Evolutionary conservation across 2,329 filamentous ascomycete genomes (phyloP).

Genomic region (Didymella segeticola): DNA sequence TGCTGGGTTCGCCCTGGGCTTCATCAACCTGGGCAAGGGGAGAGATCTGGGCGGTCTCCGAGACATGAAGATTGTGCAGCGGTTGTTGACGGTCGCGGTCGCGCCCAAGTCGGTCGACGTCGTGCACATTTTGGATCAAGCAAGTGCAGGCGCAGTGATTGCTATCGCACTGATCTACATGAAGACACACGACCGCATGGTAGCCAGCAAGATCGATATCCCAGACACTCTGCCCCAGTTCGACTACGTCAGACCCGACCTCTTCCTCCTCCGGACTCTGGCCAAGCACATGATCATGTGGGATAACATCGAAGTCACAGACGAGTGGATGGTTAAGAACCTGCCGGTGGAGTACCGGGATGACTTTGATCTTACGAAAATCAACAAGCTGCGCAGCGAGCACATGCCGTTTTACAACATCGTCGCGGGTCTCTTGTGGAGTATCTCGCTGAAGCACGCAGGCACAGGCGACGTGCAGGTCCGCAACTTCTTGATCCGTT

Average conservation of each 20-base stretch:
- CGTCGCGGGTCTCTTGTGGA: constrained; percentile 85
- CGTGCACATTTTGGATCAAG: constrained; percentile 90
- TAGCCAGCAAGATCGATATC: constrained; percentile 91
- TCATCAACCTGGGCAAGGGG: constrained; percentile 94
- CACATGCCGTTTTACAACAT: constrained; percentile 95
- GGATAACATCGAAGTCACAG: constrained; percentile 77
- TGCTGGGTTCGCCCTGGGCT: constrained; percentile 88
- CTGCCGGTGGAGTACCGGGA: constrained; percentile 74
- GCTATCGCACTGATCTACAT: constrained; percentile 93
- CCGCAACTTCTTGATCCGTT: constrained; percentile 80
- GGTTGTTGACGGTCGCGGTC: constrained; percentile 83
- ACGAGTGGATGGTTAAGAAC: constrained; percentile 76
- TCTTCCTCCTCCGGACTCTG: constrained; percentile 87
- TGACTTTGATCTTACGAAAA: constrained; percentile 65
- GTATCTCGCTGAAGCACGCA: constrained; percentile 55
- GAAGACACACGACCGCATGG: constrained; percentile 88
- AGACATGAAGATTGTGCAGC: constrained; percentile 91
- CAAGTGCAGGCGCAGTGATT: constrained; percentile 90
- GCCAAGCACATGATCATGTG: constrained; percentile 93
- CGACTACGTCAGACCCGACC: constrained; percentile 92
- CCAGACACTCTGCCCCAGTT: constrained; percentile 90
- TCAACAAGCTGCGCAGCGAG: constrained; percentile 72
- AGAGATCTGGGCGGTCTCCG: constrained; percentile 86
- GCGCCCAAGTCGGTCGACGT: constrained; percentile 89
- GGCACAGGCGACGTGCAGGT: constrained; percentile 66